Evolutionary conservation across 208 protist genomes (phyloP).

Genomic region (Wallacemonas sp.): DNA sequence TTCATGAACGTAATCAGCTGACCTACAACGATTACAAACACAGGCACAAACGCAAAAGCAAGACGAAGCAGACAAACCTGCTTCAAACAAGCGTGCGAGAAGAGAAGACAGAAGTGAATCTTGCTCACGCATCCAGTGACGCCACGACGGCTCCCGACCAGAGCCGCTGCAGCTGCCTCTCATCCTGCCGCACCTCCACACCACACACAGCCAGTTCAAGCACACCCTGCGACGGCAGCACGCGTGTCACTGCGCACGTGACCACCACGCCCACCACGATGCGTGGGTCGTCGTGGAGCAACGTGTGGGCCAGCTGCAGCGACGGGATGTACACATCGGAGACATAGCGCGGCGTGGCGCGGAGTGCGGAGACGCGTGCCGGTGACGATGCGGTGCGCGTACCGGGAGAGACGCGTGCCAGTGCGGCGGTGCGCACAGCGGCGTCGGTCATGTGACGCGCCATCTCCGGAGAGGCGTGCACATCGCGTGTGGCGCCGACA

Average conservation of each 20-base stretch:
- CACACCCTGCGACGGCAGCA: slow-evolving; percentile 70
- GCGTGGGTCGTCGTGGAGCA: slow-evolving; percentile 57
- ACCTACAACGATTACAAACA: too few species aligned
- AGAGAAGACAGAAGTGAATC: too few species aligned
- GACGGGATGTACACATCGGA: slow-evolving; percentile 85
- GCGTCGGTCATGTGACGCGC: slow-evolving; percentile 16
- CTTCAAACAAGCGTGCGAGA: too few species aligned
- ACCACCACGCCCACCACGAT: slow-evolving; percentile 73
- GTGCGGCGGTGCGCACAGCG: slow-evolving; percentile 14
- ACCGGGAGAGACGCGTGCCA: not conserved
- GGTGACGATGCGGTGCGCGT: not conserved
- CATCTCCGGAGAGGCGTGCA: slow-evolving; percentile 71
- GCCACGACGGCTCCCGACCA: slow-evolving; percentile 65
- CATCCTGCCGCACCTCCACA: slow-evolving; percentile 53
- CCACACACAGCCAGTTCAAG: slow-evolving; percentile 48
- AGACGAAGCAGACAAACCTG: not conserved
- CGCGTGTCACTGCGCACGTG: slow-evolving; percentile 57
- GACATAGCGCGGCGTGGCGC: slow-evolving; percentile 40
- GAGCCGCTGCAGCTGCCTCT: slow-evolving; percentile 58
- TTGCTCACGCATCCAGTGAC: slow-evolving; percentile 43
- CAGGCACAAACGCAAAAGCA: not conserved
- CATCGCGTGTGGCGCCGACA: slow-evolving; percentile 67
- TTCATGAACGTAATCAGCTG: too few species aligned
- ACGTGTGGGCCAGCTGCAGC: slow-evolving; percentile 74
- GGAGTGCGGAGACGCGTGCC: not conserved